Evolutionary conservation across 305 asterid genomes (phyloP).

Genomic region (Fraxinus dipetala): DNA sequence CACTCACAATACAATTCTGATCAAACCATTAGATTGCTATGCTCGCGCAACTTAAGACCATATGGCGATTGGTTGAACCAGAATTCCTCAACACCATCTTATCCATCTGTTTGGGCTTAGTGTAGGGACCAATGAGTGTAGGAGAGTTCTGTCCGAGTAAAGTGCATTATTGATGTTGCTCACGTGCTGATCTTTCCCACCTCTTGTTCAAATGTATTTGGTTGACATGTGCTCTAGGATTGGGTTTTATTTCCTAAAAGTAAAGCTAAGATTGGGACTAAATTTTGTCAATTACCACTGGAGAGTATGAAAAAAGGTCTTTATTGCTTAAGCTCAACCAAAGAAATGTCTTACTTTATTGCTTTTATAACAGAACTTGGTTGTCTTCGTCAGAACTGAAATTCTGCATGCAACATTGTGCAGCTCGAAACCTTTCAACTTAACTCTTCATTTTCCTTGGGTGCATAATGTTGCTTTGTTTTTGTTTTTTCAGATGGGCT

Average conservation of each 20-base stretch:
- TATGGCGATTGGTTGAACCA: background rate
- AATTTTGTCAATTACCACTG: background rate
- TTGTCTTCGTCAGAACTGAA: background rate
- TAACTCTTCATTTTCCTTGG: slow-evolving; percentile 4
- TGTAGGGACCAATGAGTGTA: background rate
- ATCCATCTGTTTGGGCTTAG: background rate
- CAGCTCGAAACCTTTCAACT: background rate
- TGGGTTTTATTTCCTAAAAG: background rate
- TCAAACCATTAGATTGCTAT: slow-evolving; percentile 12
- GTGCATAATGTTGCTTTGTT: slow-evolving; percentile 15
- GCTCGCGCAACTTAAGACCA: background rate
- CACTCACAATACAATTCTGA: background rate
- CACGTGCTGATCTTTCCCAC: background rate
- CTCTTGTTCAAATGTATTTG: background rate
- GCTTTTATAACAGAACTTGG: background rate
- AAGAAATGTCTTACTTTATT: background rate
- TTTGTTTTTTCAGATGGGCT: slow-evolving; percentile 60
- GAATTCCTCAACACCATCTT: background rate
- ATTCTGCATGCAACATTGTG: slow-evolving; percentile 1
- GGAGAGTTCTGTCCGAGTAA: background rate
- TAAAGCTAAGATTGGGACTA: background rate
- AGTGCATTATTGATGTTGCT: slow-evolving; percentile 3
- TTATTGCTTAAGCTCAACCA: slow-evolving; percentile 9
- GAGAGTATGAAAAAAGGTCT: background rate
- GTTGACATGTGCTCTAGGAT: background rate